phyloP scores from a whole-genome alignment of 2,329 filamentous ascomycete species.

The Paramyrothecium sp. region DNA sequence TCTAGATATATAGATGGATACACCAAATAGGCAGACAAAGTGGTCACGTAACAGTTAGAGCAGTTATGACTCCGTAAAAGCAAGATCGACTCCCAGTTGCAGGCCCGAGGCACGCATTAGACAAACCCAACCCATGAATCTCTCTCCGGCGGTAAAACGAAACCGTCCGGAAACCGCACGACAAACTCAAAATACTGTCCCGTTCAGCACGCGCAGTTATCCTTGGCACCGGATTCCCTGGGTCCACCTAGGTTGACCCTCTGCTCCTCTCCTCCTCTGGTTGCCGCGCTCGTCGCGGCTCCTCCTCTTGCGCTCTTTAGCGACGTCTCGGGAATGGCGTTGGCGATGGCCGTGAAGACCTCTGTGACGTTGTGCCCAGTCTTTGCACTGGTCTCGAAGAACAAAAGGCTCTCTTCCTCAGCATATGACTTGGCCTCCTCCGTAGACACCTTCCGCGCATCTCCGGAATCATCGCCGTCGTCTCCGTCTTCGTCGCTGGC shows the following conservation, averaged over 20 bases:
- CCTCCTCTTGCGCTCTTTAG: slow-evolving; percentile 83
- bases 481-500: slow-evolving; percentile 49
- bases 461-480: slow-evolving; percentile 62
- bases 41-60: not conserved
- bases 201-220: slow-evolving; percentile 80
- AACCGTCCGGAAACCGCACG: not conserved
- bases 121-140: not conserved
- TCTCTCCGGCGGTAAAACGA: not conserved
- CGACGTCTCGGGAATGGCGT: slow-evolving; percentile 95
- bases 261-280: slow-evolving; percentile 63
- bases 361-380: slow-evolving; percentile 91
- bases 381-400: slow-evolving; percentile 98
- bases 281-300: slow-evolving; percentile 59
- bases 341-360: slow-evolving; percentile 97
- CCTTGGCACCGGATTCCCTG: slow-evolving; percentile 74
- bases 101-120: not conserved
- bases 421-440: slow-evolving; percentile 91
- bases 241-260: slow-evolving; percentile 81
- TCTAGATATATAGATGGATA: not conserved
- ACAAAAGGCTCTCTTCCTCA: slow-evolving; percentile 88
- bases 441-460: slow-evolving; percentile 86
- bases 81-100: not conserved
- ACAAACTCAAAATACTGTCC: not conserved
- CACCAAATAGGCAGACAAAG: not conserved
- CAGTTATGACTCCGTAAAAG: not conserved